These are phyloP conservation scores for Phoma sp. DNA, from an alignment of 2,329 filamentous ascomycete genomes.

Conservation along the genomic window DNA sequence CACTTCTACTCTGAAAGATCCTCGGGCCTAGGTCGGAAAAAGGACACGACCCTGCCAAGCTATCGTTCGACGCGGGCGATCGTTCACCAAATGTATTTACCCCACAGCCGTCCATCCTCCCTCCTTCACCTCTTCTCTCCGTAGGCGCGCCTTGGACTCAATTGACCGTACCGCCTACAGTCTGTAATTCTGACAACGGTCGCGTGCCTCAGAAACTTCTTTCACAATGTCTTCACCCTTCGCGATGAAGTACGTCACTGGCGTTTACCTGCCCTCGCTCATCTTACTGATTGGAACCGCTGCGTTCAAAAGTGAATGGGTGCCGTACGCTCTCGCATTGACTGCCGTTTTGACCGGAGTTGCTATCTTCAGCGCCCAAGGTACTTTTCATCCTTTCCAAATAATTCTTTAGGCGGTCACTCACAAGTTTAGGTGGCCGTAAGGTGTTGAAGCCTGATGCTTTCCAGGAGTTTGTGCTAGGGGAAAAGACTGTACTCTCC, in stretches of 20 bases:
- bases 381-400: not conserved
- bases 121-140: slow-evolving; percentile 1
- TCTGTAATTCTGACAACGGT: not conserved
- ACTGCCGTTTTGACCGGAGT: slow-evolving; percentile 64
- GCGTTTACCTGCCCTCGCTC: slow-evolving; percentile 81
- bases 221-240: slow-evolving; percentile 26
- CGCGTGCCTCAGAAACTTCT: not conserved
- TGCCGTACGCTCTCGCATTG: slow-evolving; percentile 72
- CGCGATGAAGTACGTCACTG: slow-evolving; percentile 67
- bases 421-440: slow-evolving; percentile 61
- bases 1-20: slow-evolving; percentile 3
- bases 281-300: slow-evolving; percentile 78
- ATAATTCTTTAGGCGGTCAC: not conserved
- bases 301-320: slow-evolving; percentile 76
- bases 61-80: slow-evolving; percentile 6
- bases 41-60: slow-evolving; percentile 16
- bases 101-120: slow-evolving; percentile 1
- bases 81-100: slow-evolving; percentile 14
- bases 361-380: slow-evolving; percentile 12
- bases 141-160: not conserved
- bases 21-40: slow-evolving; percentile 12
- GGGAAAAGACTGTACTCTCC: slow-evolving; percentile 93
- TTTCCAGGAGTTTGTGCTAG: slow-evolving; percentile 92
- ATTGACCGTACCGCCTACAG: slow-evolving; percentile 3
- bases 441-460: slow-evolving; percentile 85